These are phyloP conservation scores for Naegleria gruberi DNA, from an alignment of 208 protist species.

Conservation along the genomic window DNA sequence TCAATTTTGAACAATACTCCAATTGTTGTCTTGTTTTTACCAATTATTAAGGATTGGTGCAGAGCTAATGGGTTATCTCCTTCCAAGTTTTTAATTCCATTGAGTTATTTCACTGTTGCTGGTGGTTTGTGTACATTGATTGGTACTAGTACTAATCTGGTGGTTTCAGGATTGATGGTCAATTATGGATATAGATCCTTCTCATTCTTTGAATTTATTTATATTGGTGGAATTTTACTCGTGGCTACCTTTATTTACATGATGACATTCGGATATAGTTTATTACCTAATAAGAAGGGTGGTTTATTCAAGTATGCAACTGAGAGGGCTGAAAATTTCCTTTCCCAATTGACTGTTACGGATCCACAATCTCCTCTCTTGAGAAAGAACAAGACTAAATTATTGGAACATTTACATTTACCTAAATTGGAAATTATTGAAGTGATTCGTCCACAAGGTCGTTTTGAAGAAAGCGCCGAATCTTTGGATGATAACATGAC, in stretches of 20 bases:
- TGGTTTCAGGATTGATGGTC: not conserved
- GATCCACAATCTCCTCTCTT: not conserved
- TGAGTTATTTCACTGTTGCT: slow-evolving; percentile 31
- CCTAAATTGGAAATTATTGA: not conserved
- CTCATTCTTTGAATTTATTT: not conserved
- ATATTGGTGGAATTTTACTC: not conserved
- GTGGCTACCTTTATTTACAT: not conserved
- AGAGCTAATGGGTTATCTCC: not conserved
- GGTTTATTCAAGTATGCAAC: not conserved
- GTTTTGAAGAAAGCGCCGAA: no score
- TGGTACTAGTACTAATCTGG: not conserved
- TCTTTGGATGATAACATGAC: not conserved
- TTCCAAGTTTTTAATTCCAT: slow-evolving; percentile 33
- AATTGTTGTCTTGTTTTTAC: slow-evolving; percentile 34
- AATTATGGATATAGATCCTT: not conserved
- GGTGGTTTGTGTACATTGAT: slow-evolving; percentile 23
- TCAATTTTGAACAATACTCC: slow-evolving; percentile 37
- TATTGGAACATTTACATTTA: not conserved
- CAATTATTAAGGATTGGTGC: slow-evolving; percentile 28
- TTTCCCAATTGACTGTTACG: not conserved
- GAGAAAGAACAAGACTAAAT: not conserved
- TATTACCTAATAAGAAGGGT: not conserved
- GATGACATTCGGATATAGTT: not conserved
- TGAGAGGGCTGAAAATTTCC: not conserved
- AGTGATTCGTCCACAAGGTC: not conserved